phyloP scores from a whole-genome alignment of 2,329 filamentous ascomycete genomes.

The Acrocalymma vagum region DNA sequence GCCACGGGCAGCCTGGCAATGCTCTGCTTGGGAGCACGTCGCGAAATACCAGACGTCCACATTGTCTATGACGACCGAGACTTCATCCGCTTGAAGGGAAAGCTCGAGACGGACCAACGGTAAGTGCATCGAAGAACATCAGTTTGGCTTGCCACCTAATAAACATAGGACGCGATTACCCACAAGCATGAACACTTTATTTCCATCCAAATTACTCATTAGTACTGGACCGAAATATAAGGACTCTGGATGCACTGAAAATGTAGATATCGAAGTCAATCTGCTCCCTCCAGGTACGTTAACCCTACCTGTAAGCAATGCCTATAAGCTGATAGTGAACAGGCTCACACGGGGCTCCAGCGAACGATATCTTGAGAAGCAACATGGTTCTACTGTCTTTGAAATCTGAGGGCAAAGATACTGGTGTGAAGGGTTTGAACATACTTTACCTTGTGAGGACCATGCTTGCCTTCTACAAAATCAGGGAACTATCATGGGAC shows the following conservation, averaged over 20 bases:
- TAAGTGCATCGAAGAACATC: conserved; percentile 13
- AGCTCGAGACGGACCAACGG: conserved; percentile 38
- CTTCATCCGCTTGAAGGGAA: conserved; percentile 34
- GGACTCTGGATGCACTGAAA: conserved; percentile 33
- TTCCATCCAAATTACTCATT: conserved; percentile 38
- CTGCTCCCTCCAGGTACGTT: conserved; percentile 39
- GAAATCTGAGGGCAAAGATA: conserved; percentile 28
- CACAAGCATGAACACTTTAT: conserved; percentile 38
- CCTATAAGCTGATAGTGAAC: conserved; percentile 12
- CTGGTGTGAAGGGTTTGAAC: conserved; percentile 39
- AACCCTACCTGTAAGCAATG: not conserved
- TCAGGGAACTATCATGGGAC: conserved; percentile 36
- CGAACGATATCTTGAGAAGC: conserved; percentile 27
- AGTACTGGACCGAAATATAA: conserved; percentile 41
- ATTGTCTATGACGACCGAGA: conserved; percentile 44
- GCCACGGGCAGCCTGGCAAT: conserved; percentile 41
- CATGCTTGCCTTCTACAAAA: conserved; percentile 32
- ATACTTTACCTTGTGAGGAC: conserved; percentile 38
- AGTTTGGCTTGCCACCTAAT: conserved; percentile 17
- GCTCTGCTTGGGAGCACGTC: conserved; percentile 39
- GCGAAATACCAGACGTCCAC: conserved; percentile 40
- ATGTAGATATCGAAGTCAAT: conserved; percentile 38
- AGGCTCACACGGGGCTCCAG: conserved; percentile 39
- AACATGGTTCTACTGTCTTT: conserved; percentile 36
- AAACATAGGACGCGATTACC: conserved; percentile 31